These are phyloP conservation scores for Globisporangium alternatum DNA, from an alignment of 352 stramenopile species.

Conservation along the genomic window DNA sequence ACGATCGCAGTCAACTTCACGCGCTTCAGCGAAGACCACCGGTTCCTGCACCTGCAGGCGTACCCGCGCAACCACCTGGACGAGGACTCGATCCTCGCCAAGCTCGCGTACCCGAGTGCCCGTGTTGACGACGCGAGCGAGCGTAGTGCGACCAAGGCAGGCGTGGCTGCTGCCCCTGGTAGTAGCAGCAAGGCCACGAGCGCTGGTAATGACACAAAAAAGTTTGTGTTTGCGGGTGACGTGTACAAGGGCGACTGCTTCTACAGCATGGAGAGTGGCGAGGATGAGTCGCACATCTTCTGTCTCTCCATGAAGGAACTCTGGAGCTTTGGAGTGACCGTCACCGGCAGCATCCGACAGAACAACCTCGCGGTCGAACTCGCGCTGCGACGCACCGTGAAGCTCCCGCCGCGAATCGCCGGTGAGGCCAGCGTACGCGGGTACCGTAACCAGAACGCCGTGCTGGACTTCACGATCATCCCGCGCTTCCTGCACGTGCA, in stretches of 20 bases:
- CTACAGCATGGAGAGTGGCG: conserved; percentile 55
- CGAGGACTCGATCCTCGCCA: conserved; percentile 50
- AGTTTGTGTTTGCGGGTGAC: conserved; percentile 13
- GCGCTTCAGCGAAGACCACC: conserved; percentile 51
- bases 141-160: not conserved
- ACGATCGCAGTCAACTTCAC: conserved; percentile 63
- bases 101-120: conserved; percentile 40
- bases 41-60: conserved; percentile 52
- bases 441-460: conserved; percentile 8
- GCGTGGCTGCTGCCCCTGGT: conserved; percentile 17
- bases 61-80: conserved; percentile 81
- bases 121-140: not conserved
- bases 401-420: conserved; percentile 37
- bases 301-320: conserved; percentile 57
- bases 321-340: conserved; percentile 47
- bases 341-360: conserved; percentile 39
- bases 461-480: conserved; percentile 51
- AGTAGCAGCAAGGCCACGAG: conserved; percentile 11
- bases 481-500: conserved; percentile 58
- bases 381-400: conserved; percentile 41
- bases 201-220: not conserved
- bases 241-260: conserved; percentile 30
- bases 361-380: conserved; percentile 40
- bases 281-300: conserved; percentile 46
- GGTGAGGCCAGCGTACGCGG: conserved; percentile 7